A percentile compares a stretch with the other conserved stretches of the same genome.
phyloP scores from a whole-genome alignment of 2,329 filamentous ascomycete genomes.

The Cladosporium cucumerinum region DNA sequence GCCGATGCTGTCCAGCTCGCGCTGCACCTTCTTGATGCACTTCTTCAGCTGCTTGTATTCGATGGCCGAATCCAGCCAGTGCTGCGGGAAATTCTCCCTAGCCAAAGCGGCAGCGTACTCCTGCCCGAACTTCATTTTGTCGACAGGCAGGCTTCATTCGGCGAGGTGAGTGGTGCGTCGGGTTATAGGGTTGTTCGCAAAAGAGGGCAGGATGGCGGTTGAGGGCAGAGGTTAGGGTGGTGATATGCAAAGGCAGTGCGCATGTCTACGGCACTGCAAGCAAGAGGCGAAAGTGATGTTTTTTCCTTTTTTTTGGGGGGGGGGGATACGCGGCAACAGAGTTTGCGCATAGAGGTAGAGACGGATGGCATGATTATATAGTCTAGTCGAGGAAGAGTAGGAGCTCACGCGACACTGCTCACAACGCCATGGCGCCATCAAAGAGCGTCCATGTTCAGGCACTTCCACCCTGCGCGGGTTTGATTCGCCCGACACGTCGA shows the following conservation, averaged over 20 bases:
- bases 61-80: slow-evolving; percentile 70
- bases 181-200: not conserved
- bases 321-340: not conserved
- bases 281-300: not conserved
- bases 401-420: slow-evolving; percentile 1
- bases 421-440: not conserved
- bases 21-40: slow-evolving; percentile 75
- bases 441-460: not conserved
- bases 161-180: not conserved
- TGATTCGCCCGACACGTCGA: not conserved
- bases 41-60: slow-evolving; percentile 85
- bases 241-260: not conserved
- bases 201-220: not conserved
- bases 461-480: not conserved
- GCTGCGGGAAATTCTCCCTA: slow-evolving; percentile 69
- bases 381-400: slow-evolving; percentile 1
- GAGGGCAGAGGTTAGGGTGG: not conserved
- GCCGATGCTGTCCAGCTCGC: slow-evolving; percentile 67
- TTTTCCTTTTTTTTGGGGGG: too few relatives aligned
- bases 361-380: not conserved
- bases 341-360: slow-evolving; percentile 6
- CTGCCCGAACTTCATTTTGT: slow-evolving; percentile 79
- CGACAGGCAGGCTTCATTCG: not conserved
- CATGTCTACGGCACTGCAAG: not conserved
- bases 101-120: slow-evolving; percentile 68